Conservation (phyloP, 768 basidiomycete genomes). For the Lentinus brumalis region DNA sequence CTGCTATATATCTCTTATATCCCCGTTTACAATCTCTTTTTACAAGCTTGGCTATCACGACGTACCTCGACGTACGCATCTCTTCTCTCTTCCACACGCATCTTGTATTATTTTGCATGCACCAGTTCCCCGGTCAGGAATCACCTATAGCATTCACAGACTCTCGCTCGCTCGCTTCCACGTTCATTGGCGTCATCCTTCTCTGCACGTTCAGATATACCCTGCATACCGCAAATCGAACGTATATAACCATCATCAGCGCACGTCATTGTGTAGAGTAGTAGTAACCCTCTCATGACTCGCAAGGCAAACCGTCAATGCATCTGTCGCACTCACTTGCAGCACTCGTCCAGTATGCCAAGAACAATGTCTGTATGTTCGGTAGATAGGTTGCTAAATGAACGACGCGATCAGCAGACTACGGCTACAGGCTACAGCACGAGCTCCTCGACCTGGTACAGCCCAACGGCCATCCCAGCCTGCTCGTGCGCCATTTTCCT, state of each 20-base stretch:
- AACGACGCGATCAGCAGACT: not conserved
- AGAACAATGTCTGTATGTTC: no score
- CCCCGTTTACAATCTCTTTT: not conserved
- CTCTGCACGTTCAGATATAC: not conserved
- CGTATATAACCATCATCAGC: not conserved
- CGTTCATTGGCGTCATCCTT: not conserved
- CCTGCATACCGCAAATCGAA: not conserved
- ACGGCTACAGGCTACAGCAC: conserved; percentile 21
- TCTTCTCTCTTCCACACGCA: not conserved
- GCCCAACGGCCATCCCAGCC: conserved; percentile 54
- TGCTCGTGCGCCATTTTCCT: conserved; percentile 56
- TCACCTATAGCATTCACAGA: not conserved
- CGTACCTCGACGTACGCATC: not conserved
- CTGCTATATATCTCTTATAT: not conserved
- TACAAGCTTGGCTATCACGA: not conserved
- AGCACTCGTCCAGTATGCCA: no score
- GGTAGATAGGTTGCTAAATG: not conserved
- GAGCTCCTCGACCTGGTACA: conserved; percentile 76
- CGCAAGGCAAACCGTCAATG: not conserved
- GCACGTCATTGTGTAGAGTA: conserved; percentile 1
- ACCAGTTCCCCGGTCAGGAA: not conserved
- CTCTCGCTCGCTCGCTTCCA: not conserved
- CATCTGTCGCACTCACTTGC: not conserved
- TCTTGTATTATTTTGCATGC: not conserved
- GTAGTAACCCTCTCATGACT: not conserved